phyloP scores from a whole-genome alignment of 192 early-diverging fungal species.

The Nowakowskiella sp. region DNA sequence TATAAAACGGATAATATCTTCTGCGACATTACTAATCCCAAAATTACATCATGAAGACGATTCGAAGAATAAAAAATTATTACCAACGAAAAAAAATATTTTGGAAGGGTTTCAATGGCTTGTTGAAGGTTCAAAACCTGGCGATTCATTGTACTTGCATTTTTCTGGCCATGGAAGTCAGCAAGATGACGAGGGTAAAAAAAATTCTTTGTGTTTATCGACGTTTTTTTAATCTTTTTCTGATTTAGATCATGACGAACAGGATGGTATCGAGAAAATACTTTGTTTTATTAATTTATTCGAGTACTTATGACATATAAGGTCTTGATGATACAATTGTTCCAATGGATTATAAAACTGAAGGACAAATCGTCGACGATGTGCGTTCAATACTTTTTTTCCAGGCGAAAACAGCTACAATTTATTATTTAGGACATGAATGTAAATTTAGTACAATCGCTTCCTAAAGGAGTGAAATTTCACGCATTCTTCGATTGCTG shows the following conservation, averaged over 20 bases:
- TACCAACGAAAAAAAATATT: conserved; percentile 49
- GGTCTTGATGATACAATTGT: conserved; percentile 40
- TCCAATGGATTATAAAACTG: conserved; percentile 49
- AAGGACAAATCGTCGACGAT: conserved; percentile 51
- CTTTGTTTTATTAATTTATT: no score
- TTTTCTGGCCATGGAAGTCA: conserved; percentile 52
- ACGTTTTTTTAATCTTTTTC: neutral
- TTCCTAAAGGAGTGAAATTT: conserved; percentile 52
- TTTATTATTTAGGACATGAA: conserved; percentile 34
- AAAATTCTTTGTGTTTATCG: neutral
- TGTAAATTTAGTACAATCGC: conserved; percentile 41
- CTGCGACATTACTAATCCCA: no score
- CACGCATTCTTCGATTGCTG: conserved; percentile 59
- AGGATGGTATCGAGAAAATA: no score
- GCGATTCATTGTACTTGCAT: conserved; percentile 60
- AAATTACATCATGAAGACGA: neutral
- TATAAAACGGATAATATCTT: no score
- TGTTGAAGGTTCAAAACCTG: conserved; percentile 47
- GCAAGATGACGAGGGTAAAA: conserved; percentile 21
- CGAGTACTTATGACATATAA: no score
- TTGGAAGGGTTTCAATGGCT: conserved; percentile 50
- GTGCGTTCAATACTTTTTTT: neutral
- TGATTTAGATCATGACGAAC: neutral
- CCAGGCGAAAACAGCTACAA: neutral
- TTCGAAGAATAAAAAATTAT: neutral